Evolutionary conservation across 2,329 filamentous ascomycete species (phyloP), one percentile per base, ranked within the genome.

Genomic region (Paracamarosporium sp.): DNA sequence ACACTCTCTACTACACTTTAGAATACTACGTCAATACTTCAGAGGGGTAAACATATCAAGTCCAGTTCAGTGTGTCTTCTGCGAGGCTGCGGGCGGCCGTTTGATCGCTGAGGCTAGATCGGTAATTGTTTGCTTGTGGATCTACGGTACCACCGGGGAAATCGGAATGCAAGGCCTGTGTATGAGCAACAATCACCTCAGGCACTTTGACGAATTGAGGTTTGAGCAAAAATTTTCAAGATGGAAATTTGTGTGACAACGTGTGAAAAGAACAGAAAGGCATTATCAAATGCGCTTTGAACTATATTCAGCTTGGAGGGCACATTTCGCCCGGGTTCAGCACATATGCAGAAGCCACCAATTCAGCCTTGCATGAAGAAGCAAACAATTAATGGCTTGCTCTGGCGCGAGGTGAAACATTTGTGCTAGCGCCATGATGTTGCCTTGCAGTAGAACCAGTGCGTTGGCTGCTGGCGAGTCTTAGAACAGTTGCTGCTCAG

Each of bases 141-240:
- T 58, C 46, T 53, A 55, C 46, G 17, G 63, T 64, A 36, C 28
- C 27, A 65, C 65, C 64, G 62, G 58, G 62, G 62, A 53, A 64
- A 20, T 40, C 60, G 63, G 63, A 57, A 63, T 24, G 45, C 35
- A 54, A 48, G 38, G 51, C 50, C 60, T 52, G 35, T 25, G 50
- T 12, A 48, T 30, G 50, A 36, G 31, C 30, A 50, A 35, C 48
- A 53, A 25, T 22, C 50, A 15, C 31, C 9, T 36, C 52, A 55
- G 41, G 41, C 25, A 54, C 51, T 36, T 38, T 58, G 51, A 24
- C 24, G 46, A 54, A 9, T 9, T 31, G 36, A 40, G 12, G 1
- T 13, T 27, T 31, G 22, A 25, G 33, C 28, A n/a, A 31, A n/a
- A 7, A 30, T 41, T n/a, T n/a, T n/a, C 20, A 13, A 35, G 17